Base-by-base conservation (phyloP, 140 eudicot species). In the Oenanthe javanica region DNA sequence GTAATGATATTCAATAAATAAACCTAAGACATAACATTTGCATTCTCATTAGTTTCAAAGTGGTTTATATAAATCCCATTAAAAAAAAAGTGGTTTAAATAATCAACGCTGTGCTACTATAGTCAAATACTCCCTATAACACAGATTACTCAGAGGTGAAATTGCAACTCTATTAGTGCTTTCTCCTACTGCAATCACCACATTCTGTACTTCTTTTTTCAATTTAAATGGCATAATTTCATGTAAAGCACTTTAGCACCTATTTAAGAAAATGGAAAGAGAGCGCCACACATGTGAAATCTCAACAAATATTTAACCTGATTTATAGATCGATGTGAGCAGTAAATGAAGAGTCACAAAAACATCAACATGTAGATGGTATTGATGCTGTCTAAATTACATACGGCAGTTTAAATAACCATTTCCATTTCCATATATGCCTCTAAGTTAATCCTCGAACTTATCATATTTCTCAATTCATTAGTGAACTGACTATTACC, bases 401-500 rank as follows among this genome's bases (percentile, higher is more conserved):
- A 31, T 31, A 31, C 36, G 36, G 36, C 36, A 31, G 36, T 31
- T 31, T 31, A 31, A 31, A 31, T 31, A 31, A 31, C 36, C 36
- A 31, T 31, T 31, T 31, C 36, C 36, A 31, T 31, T 31, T 31
- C 36, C 36, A 31, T 31, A 31, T 31, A 31, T 31, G 36, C 36
- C 36, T 31, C 36, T 31, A 31, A 31, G 36, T 31, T 31, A 31
- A 31, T 31, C 36, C 36, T 31, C 36, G 36, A 31, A 31, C 36
- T 31, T 31, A 31, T 31, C 36, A 31, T 31, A 31, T 31, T 31
- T 31, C 36, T 31, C 36, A 31, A 31, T 31, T 31, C 36, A 31
- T 31, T 31, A 31, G 36, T 31, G 36, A 31, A 31, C 36, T 31
- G 36, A 31, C 36, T 31, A 55, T 73, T 89, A 94, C 99, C 99